Evolutionary conservation across 441 rosid species (phyloP).

Genomic region (Brassica hybrid): DNA sequence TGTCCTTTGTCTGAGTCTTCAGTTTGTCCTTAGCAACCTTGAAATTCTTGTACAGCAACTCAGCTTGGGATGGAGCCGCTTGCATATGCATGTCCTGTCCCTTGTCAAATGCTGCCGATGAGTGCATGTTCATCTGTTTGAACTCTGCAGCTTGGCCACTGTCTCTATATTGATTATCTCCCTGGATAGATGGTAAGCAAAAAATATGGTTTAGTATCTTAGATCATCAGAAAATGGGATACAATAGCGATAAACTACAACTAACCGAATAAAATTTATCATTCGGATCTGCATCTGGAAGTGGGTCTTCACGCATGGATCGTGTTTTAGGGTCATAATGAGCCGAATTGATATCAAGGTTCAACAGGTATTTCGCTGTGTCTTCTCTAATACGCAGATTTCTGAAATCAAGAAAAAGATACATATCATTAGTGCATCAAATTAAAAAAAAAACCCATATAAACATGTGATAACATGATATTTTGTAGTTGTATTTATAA

Average conservation of each 20-base stretch:
- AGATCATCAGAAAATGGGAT: background rate
- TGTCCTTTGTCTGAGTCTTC: conserved; percentile 68
- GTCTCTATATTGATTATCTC: conserved; percentile 79
- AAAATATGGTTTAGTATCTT: background rate
- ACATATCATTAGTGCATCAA: conserved; percentile 17
- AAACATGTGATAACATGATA: background rate
- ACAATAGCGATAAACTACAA: conserved; percentile 9
- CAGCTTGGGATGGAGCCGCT: conserved; percentile 95
- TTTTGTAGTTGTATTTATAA: background rate
- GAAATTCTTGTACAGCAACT: conserved; percentile 65
- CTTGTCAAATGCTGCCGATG: conserved; percentile 93
- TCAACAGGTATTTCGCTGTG: conserved; percentile 82
- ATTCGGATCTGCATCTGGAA: conserved; percentile 75
- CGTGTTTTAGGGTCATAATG: conserved; percentile 92
- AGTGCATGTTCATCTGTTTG: conserved; percentile 76
- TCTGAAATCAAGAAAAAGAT: conserved; percentile 39
- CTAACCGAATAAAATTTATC: conserved; percentile 66
- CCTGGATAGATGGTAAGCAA: conserved; percentile 47
- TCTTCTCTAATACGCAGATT: conserved; percentile 93
- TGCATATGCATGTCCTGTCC: conserved; percentile 96
- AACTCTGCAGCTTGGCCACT: conserved; percentile 94
- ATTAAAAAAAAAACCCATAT: background rate
- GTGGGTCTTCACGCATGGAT: conserved; percentile 78
- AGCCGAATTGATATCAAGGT: conserved; percentile 87
- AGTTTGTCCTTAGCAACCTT: conserved; percentile 73